Base-by-base conservation (phyloP, 192 early-diverging fungal species). In the Coemansia sp. region DNA sequence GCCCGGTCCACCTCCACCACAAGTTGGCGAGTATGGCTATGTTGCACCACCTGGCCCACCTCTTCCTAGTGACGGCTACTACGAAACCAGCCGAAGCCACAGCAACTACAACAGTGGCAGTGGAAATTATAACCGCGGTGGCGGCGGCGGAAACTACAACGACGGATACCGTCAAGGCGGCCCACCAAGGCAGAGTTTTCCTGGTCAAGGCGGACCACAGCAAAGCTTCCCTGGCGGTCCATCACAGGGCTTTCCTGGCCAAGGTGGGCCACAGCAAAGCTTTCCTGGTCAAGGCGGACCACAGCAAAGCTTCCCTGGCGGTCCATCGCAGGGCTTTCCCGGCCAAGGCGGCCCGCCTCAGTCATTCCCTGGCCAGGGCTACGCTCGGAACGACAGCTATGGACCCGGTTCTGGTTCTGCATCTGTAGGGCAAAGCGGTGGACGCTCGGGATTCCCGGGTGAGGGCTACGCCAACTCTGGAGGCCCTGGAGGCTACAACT, bases 381-480 rank as follows among this genome's bases (percentile, higher is more conserved):
- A 67, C 34, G 65, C 65, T 3, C 65, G 35, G 43, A 57, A 56
- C 44, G 54, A 69, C 46, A 57, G 62, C 54, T 65, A 62, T 37
- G 61, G 61, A 19, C 19, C 19, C 5, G 46, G 22, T 43, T 48
- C 61, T 53, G 61, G 61, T 9, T 63, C 61, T 9, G 46, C 24
- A 10, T 63, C 39, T 55, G 61, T 21, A 14, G 46, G 46, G 15
- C 24, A 24, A 3, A 11, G 24, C 37, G 61, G 53, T 3, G 64
- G 50, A 15, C 56, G 33, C n/a, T 14, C 41, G 11, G 32, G 36
- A 24, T 65, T 65, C 24, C 54, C 54, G 18, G 63, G 54, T 15
- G 63, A 65, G n/a, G 60, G 60, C 32, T 69, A 60, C 52, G 39
- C 55, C 46, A 56, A 56, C 24, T 36, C 63, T 12, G 60, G 58